A percentile compares a stretch with the other conserved stretches of the same genome.
These are phyloP conservation scores for Trametes maxima DNA, from an alignment of 768 basidiomycete species.

Conservation along the genomic window DNA sequence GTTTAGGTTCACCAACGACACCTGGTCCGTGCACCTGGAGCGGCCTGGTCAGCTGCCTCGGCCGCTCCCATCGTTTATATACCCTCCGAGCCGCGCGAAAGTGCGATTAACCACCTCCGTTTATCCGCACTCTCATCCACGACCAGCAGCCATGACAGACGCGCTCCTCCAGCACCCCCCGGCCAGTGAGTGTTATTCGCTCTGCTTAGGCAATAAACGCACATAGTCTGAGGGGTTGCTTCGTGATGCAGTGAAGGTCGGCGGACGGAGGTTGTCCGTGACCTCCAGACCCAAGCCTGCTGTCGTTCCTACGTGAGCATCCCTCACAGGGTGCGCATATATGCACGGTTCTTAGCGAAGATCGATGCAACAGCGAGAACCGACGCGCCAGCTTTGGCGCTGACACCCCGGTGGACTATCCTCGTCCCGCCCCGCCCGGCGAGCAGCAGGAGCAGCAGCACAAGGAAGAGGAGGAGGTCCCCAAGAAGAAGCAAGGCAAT, in stretches of 20 bases:
- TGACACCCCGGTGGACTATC: conserved; percentile 24
- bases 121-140: neutral
- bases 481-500: conserved; percentile 24
- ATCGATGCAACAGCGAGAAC: conserved; percentile 9
- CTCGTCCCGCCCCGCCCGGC: conserved; percentile 25
- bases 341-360: neutral
- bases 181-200: conserved; percentile 19
- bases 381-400: conserved; percentile 4
- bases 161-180: conserved; percentile 24
- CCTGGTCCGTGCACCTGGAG: conserved; percentile 25
- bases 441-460: conserved; percentile 18
- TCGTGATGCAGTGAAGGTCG: conserved; percentile 25
- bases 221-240: neutral
- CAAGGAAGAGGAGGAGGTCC: conserved; percentile 25
- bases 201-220: neutral
- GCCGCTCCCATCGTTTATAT: conserved; percentile 13
- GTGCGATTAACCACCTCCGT: neutral
- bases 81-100: neutral
- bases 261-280: conserved; percentile 26
- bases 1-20: conserved; percentile 17
- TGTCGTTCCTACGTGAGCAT: conserved; percentile 12
- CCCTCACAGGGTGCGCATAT: neutral
- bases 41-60: conserved; percentile 22
- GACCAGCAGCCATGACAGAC: conserved; percentile 12
- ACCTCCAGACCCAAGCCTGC: conserved; percentile 20